Evolutionary conservation across 2,329 filamentous ascomycete genomes (phyloP).

Genomic region (Colletotrichum sojae): DNA sequence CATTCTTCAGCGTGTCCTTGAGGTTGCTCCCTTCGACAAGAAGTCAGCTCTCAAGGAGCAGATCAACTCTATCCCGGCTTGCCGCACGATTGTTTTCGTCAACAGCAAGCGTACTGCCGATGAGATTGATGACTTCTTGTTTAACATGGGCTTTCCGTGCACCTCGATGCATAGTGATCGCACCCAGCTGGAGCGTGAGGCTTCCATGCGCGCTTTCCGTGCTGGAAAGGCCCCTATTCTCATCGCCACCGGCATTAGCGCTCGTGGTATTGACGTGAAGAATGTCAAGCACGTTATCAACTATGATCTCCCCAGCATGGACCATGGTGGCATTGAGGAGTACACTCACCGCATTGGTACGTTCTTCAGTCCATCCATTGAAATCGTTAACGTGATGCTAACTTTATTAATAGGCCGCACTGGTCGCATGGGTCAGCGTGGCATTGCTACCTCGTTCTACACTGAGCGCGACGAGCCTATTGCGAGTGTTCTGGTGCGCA

Average conservation of each 20-base stretch:
- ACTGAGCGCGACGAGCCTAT: constrained; percentile 82
- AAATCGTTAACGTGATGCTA: neutral
- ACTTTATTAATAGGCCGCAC: constrained; percentile 77
- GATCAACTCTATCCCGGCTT: constrained; percentile 77
- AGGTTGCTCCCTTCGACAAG: constrained; percentile 77
- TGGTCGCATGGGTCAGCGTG: constrained; percentile 90
- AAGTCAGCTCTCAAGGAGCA: constrained; percentile 79
- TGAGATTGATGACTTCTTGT: constrained; percentile 88
- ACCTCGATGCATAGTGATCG: constrained; percentile 92
- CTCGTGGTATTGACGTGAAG: constrained; percentile 89
- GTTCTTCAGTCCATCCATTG: constrained; percentile 42
- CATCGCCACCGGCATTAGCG: constrained; percentile 87
- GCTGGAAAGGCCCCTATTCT: constrained; percentile 82
- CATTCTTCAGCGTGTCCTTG: constrained; percentile 84
- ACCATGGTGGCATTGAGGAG: constrained; percentile 90
- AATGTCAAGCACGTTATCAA: constrained; percentile 95
- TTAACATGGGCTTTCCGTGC: constrained; percentile 82
- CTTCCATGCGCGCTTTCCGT: constrained; percentile 89
- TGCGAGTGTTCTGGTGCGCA: constrained; percentile 81
- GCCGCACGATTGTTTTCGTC: constrained; percentile 90
- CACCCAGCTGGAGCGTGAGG: constrained; percentile 92
- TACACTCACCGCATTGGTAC: constrained; percentile 95
- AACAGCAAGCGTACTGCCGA: constrained; percentile 86
- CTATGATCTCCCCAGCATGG: constrained; percentile 83
- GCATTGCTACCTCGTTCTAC: constrained; percentile 91